These are phyloP conservation scores for Ogataea nakhonphanomensis DNA, from an alignment of 805 yeast species.

Conservation along the genomic window DNA sequence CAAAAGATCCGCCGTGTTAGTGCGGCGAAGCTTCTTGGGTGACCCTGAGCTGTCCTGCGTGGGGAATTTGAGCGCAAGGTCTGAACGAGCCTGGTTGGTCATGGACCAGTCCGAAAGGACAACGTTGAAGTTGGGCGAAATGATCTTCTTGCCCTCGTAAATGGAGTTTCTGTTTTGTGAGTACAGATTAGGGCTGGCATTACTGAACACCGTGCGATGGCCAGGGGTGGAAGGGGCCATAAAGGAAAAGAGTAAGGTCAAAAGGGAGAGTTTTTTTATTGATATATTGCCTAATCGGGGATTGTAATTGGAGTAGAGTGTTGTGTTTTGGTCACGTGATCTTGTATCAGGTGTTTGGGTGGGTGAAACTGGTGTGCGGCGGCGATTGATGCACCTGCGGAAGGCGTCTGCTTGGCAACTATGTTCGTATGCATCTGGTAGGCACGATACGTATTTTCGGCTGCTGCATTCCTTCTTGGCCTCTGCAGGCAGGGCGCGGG, in stretches of 20 bases:
- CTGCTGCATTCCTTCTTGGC: no score
- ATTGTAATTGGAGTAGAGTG: constrained; percentile 2
- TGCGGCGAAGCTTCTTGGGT: constrained; percentile 29
- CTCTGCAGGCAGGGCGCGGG: no score
- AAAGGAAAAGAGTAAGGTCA: constrained; percentile 3
- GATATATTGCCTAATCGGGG: constrained; percentile 11
- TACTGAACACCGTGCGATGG: constrained; percentile 33
- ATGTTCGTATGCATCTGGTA: neutral
- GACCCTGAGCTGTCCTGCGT: constrained; percentile 19
- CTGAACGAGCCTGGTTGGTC: constrained; percentile 13
- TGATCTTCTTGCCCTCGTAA: constrained; percentile 29
- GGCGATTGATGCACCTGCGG: no score
- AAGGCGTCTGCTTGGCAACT: neutral
- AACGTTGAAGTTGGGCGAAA: constrained; percentile 35
- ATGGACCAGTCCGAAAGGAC: constrained; percentile 34
- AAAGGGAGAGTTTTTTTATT: constrained; percentile 6
- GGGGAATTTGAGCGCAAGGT: constrained; percentile 5
- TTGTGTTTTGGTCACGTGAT: neutral
- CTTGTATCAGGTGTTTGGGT: no score
- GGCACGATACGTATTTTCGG: no score
- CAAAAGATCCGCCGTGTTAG: constrained; percentile 35
- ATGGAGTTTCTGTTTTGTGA: constrained; percentile 28
- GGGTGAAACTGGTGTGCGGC: neutral
- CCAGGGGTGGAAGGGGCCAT: constrained; percentile 20
- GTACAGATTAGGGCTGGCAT: constrained; percentile 29